Conservation (phyloP, 257 asterid genomes). For the Capsicum rhomboideum region DNA sequence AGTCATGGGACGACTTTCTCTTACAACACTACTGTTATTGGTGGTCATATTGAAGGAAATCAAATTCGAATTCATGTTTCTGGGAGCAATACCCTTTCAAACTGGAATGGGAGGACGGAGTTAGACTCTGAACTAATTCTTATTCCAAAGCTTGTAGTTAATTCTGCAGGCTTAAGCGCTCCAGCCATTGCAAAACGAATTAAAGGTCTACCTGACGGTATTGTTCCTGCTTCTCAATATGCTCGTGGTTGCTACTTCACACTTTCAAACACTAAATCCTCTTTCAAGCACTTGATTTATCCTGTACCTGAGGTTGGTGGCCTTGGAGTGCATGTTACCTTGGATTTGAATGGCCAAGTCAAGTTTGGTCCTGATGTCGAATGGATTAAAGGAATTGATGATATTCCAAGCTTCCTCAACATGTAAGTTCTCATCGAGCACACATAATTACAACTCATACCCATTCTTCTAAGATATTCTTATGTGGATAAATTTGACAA, state of each 20-base stretch:
- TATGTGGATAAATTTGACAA: background rate
- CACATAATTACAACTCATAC: background rate
- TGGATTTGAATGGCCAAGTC: slow-evolving; percentile 77
- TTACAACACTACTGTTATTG: slow-evolving; percentile 58
- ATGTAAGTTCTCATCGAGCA: slow-evolving; percentile 33
- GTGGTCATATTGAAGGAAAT: slow-evolving; percentile 45
- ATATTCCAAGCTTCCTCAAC: slow-evolving; percentile 61
- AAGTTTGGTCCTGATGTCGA: slow-evolving; percentile 93
- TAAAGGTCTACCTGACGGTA: slow-evolving; percentile 24
- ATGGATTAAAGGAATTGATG: slow-evolving; percentile 72
- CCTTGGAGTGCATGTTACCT: slow-evolving; percentile 86
- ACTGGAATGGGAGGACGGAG: slow-evolving; percentile 27
- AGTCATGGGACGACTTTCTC: slow-evolving; percentile 55
- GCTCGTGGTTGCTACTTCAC: slow-evolving; percentile 94
- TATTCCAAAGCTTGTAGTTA: slow-evolving; percentile 59
- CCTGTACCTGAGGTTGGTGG: slow-evolving; percentile 97
- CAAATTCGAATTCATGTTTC: slow-evolving; percentile 45
- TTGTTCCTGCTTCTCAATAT: slow-evolving; percentile 42
- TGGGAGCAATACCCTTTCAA: slow-evolving; percentile 39
- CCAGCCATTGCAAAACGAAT: slow-evolving; percentile 45
- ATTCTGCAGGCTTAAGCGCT: slow-evolving; percentile 76
- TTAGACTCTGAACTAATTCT: slow-evolving; percentile 57
- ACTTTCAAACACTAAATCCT: slow-evolving; percentile 36
- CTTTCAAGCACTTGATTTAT: slow-evolving; percentile 68
- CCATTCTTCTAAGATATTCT: background rate